These are phyloP conservation scores for Vitis rotundifolia DNA, from an alignment of 164 flowering plant species.

Conservation along the genomic window DNA sequence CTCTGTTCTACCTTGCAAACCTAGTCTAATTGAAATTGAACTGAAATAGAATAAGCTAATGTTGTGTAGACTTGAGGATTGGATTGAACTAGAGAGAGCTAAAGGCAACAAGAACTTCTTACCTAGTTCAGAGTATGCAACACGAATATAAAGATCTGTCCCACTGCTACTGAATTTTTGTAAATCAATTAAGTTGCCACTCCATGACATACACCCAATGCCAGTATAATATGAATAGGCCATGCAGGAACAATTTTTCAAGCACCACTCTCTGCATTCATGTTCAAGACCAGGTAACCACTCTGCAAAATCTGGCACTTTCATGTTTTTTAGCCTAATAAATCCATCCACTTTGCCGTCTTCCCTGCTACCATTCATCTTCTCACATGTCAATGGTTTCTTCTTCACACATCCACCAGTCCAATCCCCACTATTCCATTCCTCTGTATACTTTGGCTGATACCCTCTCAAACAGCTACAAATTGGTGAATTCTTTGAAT, in stretches of 20 bases:
- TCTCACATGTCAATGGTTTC: slow-evolving; percentile 32
- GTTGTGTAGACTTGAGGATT: no score
- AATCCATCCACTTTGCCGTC: slow-evolving; percentile 38
- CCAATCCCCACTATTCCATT: slow-evolving; percentile 44
- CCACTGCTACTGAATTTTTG: slow-evolving; percentile 28
- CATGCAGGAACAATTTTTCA: slow-evolving; percentile 53
- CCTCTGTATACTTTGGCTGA: slow-evolving; percentile 26
- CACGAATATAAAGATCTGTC: slow-evolving; percentile 39
- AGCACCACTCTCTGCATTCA: slow-evolving; percentile 40
- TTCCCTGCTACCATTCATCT: slow-evolving; percentile 7
- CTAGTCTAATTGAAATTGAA: no score
- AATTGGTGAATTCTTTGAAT: neutral
- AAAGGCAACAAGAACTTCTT: no score
- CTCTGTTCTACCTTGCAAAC: no score
- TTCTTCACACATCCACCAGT: slow-evolving; percentile 40
- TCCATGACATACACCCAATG: slow-evolving; percentile 55
- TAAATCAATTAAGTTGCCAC: slow-evolving; percentile 29
- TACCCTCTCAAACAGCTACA: slow-evolving; percentile 18
- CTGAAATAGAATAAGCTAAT: no score
- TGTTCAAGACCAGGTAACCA: slow-evolving; percentile 1
- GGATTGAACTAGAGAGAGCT: no score
- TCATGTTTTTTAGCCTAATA: slow-evolving; percentile 17
- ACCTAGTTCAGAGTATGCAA: slow-evolving; percentile 6
- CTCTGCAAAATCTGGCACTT: slow-evolving; percentile 45
- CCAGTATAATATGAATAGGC: slow-evolving; percentile 46